Percentiles rank a stretch among this genome's conserved stretches.
phyloP scores from a whole-genome alignment of 2,329 filamentous ascomycete species.

The Pyricularia pennisetigena region DNA sequence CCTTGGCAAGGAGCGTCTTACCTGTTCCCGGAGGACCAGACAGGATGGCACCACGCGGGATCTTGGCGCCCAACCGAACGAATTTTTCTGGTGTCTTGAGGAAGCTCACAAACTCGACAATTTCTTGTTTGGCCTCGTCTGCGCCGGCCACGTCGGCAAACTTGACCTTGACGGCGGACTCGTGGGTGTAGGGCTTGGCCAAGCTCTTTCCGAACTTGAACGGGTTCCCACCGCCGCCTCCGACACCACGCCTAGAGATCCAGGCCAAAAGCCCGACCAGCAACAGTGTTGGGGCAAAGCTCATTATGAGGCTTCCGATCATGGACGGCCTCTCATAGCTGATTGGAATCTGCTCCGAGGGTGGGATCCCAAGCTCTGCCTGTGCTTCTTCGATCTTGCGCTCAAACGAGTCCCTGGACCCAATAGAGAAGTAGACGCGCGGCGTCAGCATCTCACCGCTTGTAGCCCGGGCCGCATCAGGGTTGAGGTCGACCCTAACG shows the following conservation, averaged over 20 bases:
- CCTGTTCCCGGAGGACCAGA: constrained; percentile 97
- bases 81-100: constrained; percentile 88
- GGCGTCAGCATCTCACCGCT: constrained; percentile 68
- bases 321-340: constrained; percentile 74
- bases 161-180: constrained; percentile 92
- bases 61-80: constrained; percentile 91
- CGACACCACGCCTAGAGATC: constrained; percentile 65
- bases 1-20: constrained; percentile 95
- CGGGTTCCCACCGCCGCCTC: constrained; percentile 62
- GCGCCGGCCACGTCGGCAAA: constrained; percentile 95
- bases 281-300: constrained; percentile 78
- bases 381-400: constrained; percentile 81
- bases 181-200: constrained; percentile 95
- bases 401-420: constrained; percentile 89
- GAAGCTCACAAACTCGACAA: constrained; percentile 99
- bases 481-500: constrained; percentile 68
- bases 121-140: constrained; percentile 96
- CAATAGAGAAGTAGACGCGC: constrained; percentile 89
- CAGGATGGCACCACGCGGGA: constrained; percentile 90
- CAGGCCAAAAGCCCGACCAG: constrained; percentile 77
- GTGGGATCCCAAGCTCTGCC: constrained; percentile 74
- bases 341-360: constrained; percentile 83
- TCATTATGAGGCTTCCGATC: constrained; percentile 60
- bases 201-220: constrained; percentile 95
- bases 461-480: constrained; percentile 59